Conservation (phyloP, 257 asterid species). For the Euphrasia confusa region DNA sequence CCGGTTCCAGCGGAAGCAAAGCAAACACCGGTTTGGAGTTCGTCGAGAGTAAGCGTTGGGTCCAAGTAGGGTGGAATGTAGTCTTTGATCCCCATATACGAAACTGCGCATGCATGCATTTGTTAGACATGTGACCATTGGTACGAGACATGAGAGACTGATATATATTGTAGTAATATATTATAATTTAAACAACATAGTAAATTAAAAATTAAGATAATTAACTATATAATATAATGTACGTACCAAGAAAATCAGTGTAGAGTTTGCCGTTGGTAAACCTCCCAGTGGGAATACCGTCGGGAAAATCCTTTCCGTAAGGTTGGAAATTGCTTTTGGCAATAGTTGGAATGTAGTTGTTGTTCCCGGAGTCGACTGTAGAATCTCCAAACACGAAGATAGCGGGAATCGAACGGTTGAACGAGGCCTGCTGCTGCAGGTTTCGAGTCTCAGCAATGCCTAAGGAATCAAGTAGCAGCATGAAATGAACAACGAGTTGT, state of each 20-base stretch:
- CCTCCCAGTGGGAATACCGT: slow-evolving; percentile 62
- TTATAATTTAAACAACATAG: no score
- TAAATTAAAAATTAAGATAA: no score
- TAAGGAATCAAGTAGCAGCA: slow-evolving; percentile 11
- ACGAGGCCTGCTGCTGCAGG: slow-evolving; percentile 2
- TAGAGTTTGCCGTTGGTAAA: slow-evolving; percentile 59
- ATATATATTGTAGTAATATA: no score
- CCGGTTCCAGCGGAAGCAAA: slow-evolving; percentile 82
- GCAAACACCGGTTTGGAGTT: slow-evolving; percentile 67
- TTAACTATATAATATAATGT: no score
- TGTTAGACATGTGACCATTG: no score
- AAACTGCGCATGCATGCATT: slow-evolving; percentile 27
- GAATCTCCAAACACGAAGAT: slow-evolving; percentile 68
- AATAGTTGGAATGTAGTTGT: slow-evolving; percentile 40
- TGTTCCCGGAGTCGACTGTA: slow-evolving; percentile 76
- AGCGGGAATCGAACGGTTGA: slow-evolving; percentile 32
- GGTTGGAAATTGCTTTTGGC: slow-evolving; percentile 50
- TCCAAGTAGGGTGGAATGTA: slow-evolving; percentile 70
- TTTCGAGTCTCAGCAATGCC: slow-evolving; percentile 15
- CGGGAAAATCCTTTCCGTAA: slow-evolving; percentile 50
- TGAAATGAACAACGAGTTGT: slow-evolving; percentile 17
- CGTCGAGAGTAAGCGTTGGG: slow-evolving; percentile 48
- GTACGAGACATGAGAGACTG: no score
- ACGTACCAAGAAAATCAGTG: slow-evolving; percentile 48
- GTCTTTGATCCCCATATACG: slow-evolving; percentile 55